Evolutionary conservation across 2,329 filamentous ascomycete genomes (phyloP).

Genomic region (Penicillium sp.): DNA sequence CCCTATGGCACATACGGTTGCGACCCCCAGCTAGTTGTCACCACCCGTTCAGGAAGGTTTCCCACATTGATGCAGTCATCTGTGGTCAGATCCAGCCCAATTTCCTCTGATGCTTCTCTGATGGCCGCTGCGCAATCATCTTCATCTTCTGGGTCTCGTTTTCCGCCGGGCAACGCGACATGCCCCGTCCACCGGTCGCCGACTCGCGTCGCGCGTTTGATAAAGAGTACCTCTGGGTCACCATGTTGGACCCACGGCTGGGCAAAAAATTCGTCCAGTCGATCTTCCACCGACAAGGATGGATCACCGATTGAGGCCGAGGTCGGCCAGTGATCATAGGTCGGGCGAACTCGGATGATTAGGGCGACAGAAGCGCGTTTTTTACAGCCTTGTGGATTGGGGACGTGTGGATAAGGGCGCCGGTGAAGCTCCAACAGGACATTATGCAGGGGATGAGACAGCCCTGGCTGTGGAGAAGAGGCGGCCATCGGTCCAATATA

Average conservation of each 20-base stretch:
- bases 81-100: conserved; percentile 60
- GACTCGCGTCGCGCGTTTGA: conserved; percentile 64
- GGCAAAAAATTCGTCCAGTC: conserved; percentile 60
- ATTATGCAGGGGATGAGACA: conserved; percentile 31
- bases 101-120: conserved; percentile 66
- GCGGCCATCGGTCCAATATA: conserved; percentile 2
- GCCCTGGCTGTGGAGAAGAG: conserved; percentile 3
- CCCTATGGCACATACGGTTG: conserved; percentile 48
- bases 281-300: conserved; percentile 34
- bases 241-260: conserved; percentile 66
- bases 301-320: conserved; percentile 19
- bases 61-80: conserved; percentile 53
- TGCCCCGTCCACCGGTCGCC: conserved; percentile 71
- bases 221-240: conserved; percentile 69
- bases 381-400: conserved; percentile 49
- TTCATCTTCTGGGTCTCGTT: conserved; percentile 63
- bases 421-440: conserved; percentile 35
- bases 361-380: conserved; percentile 67
- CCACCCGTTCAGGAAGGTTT: conserved; percentile 65
- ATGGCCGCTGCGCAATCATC: conserved; percentile 64
- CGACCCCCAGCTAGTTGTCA: conserved; percentile 67
- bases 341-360: conserved; percentile 62
- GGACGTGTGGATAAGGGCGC: conserved; percentile 44
- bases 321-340: conserved; percentile 55
- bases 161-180: conserved; percentile 67